A percentile compares a stretch with the other conserved stretches of the same genome.
Conservation (phyloP, 768 basidiomycete species). For the Lyophyllum shimeji region DNA sequence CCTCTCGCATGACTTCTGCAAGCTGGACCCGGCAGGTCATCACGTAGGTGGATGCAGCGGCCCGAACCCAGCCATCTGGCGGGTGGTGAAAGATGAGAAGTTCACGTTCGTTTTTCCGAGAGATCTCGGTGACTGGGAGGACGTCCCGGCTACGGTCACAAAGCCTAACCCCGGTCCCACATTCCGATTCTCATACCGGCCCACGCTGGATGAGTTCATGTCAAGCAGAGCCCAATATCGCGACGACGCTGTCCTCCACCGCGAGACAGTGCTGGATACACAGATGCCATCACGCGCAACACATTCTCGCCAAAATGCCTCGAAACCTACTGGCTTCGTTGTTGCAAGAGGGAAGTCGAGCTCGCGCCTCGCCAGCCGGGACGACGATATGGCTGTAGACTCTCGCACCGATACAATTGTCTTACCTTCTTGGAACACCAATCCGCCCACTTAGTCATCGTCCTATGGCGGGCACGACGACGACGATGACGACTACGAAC, state of each 20-base stretch:
- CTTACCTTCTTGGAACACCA: background rate
- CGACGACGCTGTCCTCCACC: background rate
- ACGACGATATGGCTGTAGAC: background rate
- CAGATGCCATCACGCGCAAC: background rate
- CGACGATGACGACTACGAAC: background rate
- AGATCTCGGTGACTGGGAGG: background rate
- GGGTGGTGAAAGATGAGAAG: background rate
- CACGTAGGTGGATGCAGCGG: background rate
- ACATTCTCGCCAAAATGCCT: background rate
- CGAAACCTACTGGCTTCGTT: background rate
- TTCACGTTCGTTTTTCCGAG: constrained; percentile 1
- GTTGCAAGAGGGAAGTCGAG: background rate
- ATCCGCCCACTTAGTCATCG: background rate
- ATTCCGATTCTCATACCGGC: background rate
- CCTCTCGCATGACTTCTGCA: background rate
- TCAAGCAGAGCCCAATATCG: constrained; percentile 5
- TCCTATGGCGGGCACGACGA: background rate
- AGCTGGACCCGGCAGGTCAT: background rate
- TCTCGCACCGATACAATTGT: background rate
- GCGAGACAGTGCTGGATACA: background rate
- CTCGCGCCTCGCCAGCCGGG: background rate
- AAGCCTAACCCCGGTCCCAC: background rate
- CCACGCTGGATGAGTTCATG: constrained; percentile 13
- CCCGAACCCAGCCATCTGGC: constrained; percentile 10
- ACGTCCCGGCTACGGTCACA: background rate